Evolutionary conservation across 2,329 filamentous ascomycete genomes (phyloP), one percentile per base, ranked within the genome.

Genomic region (Ophiocordyceps camponoti-leonardi): DNA sequence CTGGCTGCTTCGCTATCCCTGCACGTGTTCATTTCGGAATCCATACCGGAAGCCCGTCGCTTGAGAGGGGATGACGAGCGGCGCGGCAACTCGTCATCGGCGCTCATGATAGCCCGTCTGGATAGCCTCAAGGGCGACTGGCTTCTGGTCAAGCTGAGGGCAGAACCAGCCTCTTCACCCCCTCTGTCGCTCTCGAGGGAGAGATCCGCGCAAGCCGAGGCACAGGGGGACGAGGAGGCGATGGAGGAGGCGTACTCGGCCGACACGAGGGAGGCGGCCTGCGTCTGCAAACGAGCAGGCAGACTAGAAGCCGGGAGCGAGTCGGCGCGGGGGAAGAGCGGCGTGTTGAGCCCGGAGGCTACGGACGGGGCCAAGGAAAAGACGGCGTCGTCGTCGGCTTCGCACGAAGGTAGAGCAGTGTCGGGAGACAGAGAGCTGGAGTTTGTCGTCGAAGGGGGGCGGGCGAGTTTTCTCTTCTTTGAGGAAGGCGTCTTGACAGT

Each of bases 381-480:
- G 55, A 63, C 61, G 43, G 63, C 64, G 54, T 72, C 63, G 61
- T 67, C 65, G 61, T 67, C 61, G 57, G 63, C 58, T 59, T 75
- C 72, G 58, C 69, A 73, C 50, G 73, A 77, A 55, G 65, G 67
- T 47, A 74, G 59, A 51, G 68, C 65, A 48, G 62, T 64, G 52
- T 75, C 70, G 49, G 66, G 61, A 41, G 60, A 62, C n/a, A 58
- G 53, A 47, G 61, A 59, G 50, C 52, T 57, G 50, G 57, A 51
- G 58, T 61, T 59, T 28, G 26, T 28, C 53, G 62, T 60, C 51
- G 63, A 60, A 58, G 63, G 46, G 30, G 50, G 66, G 54, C 67
- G 71, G 58, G 64, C 68, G 57, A 81, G 73, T 73, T 76, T 81
- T 71, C 77, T 72, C 77, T 81, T 81, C 76, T 81, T 81, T 72